Conservation (phyloP, 2,329 filamentous ascomycete species). For the Verticillium albo-atrum region DNA sequence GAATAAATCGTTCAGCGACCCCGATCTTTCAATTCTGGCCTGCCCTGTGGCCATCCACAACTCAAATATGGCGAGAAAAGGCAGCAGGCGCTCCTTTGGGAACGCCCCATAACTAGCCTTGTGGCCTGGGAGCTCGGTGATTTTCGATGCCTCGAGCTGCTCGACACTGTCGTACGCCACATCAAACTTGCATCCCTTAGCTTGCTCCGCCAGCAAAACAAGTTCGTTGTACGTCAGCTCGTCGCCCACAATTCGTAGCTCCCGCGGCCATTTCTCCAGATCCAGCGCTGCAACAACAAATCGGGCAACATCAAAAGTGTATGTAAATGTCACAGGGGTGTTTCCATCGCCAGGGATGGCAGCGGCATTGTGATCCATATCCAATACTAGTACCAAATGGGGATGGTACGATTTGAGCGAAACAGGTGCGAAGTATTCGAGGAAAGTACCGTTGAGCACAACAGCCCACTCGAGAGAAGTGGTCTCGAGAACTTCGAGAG, state of each 20-base stretch:
- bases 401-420: slow-evolving; percentile 29
- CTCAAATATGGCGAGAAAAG: background rate
- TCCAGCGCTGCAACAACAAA: slow-evolving; percentile 36
- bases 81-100: slow-evolving; percentile 4
- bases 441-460: slow-evolving; percentile 35
- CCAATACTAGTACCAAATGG: slow-evolving; percentile 34
- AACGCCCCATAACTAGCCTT: background rate
- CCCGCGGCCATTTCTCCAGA: slow-evolving; percentile 34
- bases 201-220: slow-evolving; percentile 29
- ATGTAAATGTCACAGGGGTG: slow-evolving; percentile 37
- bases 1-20: background rate
- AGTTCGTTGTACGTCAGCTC: slow-evolving; percentile 37
- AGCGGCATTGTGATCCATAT: slow-evolving; percentile 37
- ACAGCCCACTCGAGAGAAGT: slow-evolving; percentile 28
- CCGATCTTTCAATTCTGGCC: background rate
- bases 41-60: background rate
- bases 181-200: too few relatives aligned
- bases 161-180: too few relatives aligned
- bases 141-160: slow-evolving; percentile 19
- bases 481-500: slow-evolving; percentile 10
- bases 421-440: slow-evolving; percentile 39
- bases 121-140: slow-evolving; percentile 25
- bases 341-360: slow-evolving; percentile 44
- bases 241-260: slow-evolving; percentile 29
- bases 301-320: slow-evolving; percentile 41